Evolutionary conservation across 805 yeast species (phyloP).

Genomic region (Kazachstania africana): DNA sequence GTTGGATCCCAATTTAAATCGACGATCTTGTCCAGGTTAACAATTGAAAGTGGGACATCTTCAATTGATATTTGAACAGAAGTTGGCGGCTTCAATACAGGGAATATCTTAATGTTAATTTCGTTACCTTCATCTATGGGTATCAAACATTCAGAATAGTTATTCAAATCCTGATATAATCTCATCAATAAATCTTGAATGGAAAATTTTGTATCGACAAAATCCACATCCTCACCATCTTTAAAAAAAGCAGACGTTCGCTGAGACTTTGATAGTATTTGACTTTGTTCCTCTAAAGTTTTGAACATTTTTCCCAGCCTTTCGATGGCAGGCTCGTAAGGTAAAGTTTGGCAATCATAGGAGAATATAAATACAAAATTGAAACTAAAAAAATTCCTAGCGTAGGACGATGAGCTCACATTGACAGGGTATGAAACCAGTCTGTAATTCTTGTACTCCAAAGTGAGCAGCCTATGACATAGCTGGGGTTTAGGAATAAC

Average conservation of each 20-base stretch:
- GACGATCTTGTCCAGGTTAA: conserved; percentile 54
- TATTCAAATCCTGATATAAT: conserved; percentile 86
- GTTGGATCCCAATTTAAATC: conserved; percentile 98
- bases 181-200: conserved; percentile 77
- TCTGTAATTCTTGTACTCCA: conserved; percentile 57
- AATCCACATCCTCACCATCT: conserved; percentile 27
- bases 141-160: conserved; percentile 90
- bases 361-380: conserved; percentile 88
- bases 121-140: conserved; percentile 85
- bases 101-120: conserved; percentile 88
- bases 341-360: conserved; percentile 66
- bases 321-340: conserved; percentile 75
- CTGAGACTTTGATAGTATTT: conserved; percentile 51
- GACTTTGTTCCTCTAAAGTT: conserved; percentile 83
- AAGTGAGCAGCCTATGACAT: conserved; percentile 69
- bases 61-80: conserved; percentile 53
- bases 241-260: no score
- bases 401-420: conserved; percentile 60
- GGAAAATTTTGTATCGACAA: conserved; percentile 26
- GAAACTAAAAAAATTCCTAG: conserved; percentile 86
- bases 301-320: conserved; percentile 82
- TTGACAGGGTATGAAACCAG: conserved; percentile 85
- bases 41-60: conserved; percentile 90
- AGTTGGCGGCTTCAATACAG: conserved; percentile 73
- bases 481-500: conserved; percentile 88